Percentiles rank a stretch among this genome's conserved stretches.
Conservation (phyloP, 345 rosid species). For the Hirschfeldia incana region DNA sequence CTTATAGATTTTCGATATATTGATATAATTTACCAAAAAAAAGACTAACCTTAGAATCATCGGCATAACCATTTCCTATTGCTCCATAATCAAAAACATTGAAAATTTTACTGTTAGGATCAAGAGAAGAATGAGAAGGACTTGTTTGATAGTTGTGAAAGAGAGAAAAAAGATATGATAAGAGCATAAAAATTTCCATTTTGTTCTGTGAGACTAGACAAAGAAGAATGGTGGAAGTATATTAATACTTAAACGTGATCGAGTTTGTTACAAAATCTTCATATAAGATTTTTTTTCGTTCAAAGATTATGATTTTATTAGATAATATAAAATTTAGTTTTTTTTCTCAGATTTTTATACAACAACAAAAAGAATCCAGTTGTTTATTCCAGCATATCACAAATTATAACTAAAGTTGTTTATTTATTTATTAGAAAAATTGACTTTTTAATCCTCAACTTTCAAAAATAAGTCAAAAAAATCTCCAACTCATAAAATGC, state of each 20-base stretch:
- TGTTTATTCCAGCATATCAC: neutral
- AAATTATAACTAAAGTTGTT: too few relatives aligned
- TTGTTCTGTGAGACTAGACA: neutral
- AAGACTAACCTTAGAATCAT: slow-evolving; percentile 42
- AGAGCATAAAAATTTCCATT: neutral
- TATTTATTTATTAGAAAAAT: too few relatives aligned
- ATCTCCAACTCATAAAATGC: too few relatives aligned
- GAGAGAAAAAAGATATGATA: neutral
- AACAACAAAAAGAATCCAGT: neutral
- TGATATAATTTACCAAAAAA: slow-evolving; percentile 3
- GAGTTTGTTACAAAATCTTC: neutral
- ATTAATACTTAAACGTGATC: neutral
- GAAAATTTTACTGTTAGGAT: neutral
- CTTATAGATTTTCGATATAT: neutral
- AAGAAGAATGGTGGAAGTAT: neutral
- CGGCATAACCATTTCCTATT: slow-evolving; percentile 37
- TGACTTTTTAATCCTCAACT: too few relatives aligned
- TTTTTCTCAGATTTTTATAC: neutral
- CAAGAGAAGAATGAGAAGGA: neutral
- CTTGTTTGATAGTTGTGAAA: neutral
- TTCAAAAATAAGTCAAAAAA: too few relatives aligned
- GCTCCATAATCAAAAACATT: slow-evolving; percentile 45
- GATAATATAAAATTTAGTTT: neutral
- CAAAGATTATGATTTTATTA: neutral
- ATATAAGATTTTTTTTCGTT: neutral